Evolutionary conservation across 352 stramenopile species (phyloP), one percentile per base, ranked within the genome.

Genomic region (Globisporangium emineosum): DNA sequence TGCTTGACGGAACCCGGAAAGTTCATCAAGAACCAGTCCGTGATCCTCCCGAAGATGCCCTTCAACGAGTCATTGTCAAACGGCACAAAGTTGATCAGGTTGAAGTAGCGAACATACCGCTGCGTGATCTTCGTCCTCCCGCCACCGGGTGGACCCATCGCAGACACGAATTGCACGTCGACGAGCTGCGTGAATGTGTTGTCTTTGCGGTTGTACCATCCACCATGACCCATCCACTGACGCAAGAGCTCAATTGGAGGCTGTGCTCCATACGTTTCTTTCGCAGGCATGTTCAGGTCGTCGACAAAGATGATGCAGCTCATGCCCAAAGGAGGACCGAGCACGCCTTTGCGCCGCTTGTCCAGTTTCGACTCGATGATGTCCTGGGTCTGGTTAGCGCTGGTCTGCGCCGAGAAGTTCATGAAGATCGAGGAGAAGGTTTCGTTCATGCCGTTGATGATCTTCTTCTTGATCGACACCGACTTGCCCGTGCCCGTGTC

Each of bases 401-500:
- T 96, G 15, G 94, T 98, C 61, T 98, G 90, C 0, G 94, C 93
- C 8, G 87, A 97, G 65, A 98, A 98, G 59, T 97, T 97, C 47
- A 98, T 79, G 51, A 97, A 92, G 50, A 98, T 97, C 12, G 77
- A 95, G 30, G 82, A 88, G 57, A 95, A 97, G 19, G 84, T 78
- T 17, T 83, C 70, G 37, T 87, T 83, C 55, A 96, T 72, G 9
- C 88, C 89, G 42, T 71, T 87, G 21, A 97, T 56, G 30, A 98
- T 77, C 67, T 98, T 98, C 64, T 97, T 96, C 73, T 97, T 96
- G 66, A 97, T 94, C 2, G 89, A 96, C 5, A 98, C 93, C 1
- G 83, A 96, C 67, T 98, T 98, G 43, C 93, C 93, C n/a, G 93
- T 98, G 17, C 93, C 93, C 10, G 93, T 98, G 40, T 98, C 91